Evolutionary conservation across 805 yeast species (phyloP), one percentile per base, ranked within the genome.

Genomic region (Grigorovia yakushimaensis): DNA sequence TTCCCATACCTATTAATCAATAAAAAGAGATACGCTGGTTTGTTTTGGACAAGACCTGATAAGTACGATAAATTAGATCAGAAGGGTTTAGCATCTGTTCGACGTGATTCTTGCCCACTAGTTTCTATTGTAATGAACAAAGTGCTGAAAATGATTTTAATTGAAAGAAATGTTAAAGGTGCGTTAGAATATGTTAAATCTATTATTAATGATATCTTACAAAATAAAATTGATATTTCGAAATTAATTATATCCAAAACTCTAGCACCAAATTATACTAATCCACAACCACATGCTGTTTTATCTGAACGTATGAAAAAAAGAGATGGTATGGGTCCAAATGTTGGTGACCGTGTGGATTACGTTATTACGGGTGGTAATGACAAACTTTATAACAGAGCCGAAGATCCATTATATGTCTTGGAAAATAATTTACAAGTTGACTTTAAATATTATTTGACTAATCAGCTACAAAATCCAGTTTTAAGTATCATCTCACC

Each of bases 321-420:
- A 62, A 82, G 99, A 72, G 99, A 93, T 61, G 99, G 99, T 21
- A 84, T 95, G 7, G 98, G 98, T 1, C 98, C 98, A 3, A 81
- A 88, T 11, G 75, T 93, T 43, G 99, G 99, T 49, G 99, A 93
- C 63, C 85, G 99, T 68, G 98, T 93, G 30, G 98, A 98, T 5
- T 93, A 91, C 62, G 98, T 93, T 35, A 89, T 93, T 49, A 83
- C 86, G 55, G 82, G 87, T 5, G 82, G 87, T 45, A 85, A 87
- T 48, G 79, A 71, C 43, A 89, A 88, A 62, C 84, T 89, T 52
- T 94, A 89, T 66, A 96, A 91, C 55, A 88, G 93, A 66, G 89
- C 97, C 1, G 99, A 93, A 65, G 99, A 93, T 60, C 99, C 99
- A 1, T 68, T 91, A 30, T 93, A 79, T 56, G 98, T 89, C 1